phyloP scores from a whole-genome alignment of 768 basidiomycete genomes.

The Leucogyrophana mollusca region DNA sequence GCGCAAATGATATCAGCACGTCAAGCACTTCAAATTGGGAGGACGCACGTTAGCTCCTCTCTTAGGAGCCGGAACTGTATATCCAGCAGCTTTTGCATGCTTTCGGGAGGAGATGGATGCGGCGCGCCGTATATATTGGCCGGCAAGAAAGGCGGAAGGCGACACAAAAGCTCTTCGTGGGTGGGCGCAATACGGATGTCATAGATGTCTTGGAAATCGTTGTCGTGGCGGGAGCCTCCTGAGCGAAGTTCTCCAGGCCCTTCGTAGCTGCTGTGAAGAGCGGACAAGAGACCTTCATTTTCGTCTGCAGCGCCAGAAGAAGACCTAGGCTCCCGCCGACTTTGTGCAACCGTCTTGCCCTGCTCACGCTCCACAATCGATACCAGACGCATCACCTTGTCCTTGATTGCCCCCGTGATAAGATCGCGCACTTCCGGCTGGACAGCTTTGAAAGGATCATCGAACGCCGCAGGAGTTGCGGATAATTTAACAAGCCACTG shows the following conservation, averaged over 20 bases:
- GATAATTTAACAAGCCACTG: slow-evolving; percentile 45
- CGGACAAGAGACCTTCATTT: slow-evolving; percentile 36
- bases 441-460: slow-evolving; percentile 38
- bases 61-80: slow-evolving; percentile 74
- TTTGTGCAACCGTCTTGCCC: slow-evolving; percentile 26
- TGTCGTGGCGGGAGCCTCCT: slow-evolving; percentile 65
- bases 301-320: not conserved
- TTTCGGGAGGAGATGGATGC: slow-evolving; percentile 53
- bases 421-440: slow-evolving; percentile 33
- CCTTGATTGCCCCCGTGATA: slow-evolving; percentile 28
- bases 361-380: slow-evolving; percentile 54
- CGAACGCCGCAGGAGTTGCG: slow-evolving; percentile 39
- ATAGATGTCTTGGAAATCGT: slow-evolving; percentile 54
- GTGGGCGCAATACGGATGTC: slow-evolving; percentile 73
- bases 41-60: slow-evolving; percentile 64
- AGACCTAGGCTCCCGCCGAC: slow-evolving; percentile 6
- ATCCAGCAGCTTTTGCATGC: slow-evolving; percentile 68
- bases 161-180: slow-evolving; percentile 56
- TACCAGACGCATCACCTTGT: slow-evolving; percentile 29
- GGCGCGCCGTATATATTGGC: slow-evolving; percentile 59
- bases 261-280: slow-evolving; percentile 43
- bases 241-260: slow-evolving; percentile 51
- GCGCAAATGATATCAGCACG: no score
- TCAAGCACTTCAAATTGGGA: not conserved
- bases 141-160: slow-evolving; percentile 55